Evolutionary conservation across 371 early-diverging fungal genomes (phyloP), one percentile per base, ranked within the genome.

Genomic region (Smittium mucronatum): DNA sequence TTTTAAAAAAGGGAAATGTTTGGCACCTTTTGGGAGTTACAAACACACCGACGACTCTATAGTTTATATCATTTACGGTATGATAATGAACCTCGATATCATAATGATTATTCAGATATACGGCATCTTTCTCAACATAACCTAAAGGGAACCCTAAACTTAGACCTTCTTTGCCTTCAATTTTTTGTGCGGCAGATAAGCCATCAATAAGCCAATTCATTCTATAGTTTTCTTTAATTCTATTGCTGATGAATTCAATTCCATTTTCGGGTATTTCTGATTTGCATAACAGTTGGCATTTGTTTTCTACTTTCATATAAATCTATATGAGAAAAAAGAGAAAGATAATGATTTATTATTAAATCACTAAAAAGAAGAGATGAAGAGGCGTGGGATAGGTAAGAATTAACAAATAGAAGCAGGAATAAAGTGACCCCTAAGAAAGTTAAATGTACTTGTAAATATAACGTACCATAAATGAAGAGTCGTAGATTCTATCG

Each of bases 201-300:
- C 93, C 95, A 79, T 96, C 97, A n/a, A 95, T 88, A 33, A 93
- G 81, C 88, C 88, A 79, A 76, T 92, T 89, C 71, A 88, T 74
- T 57, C 83, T 83, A 77, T 94, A 93, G 30, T 90, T 87, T 64
- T 94, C 91, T 34, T 75, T 77, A 63, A 95, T 93, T 57, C 89
- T 83, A 59, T 87, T 84, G 71, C 91, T 92, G 71, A 95, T 90
- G 74, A 95, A 94, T 32, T 83, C 75, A 0, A 87, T 93, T 76
- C 94, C 91, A 57, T 83, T 80, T 28, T 78, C 81, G 0, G 87
- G 83, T 66, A 94, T 85, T 0, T 78, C 74, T 28, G 80, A 79
- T 25, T 73, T 73, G 75, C 95, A 95, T 60, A 94, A 77, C 35
- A 78, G 57, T 71, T 85, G 81, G 73, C 95, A 92, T 0, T 73